Conservation (phyloP, 2,329 filamentous ascomycete genomes). For the Acarospora socialis region DNA sequence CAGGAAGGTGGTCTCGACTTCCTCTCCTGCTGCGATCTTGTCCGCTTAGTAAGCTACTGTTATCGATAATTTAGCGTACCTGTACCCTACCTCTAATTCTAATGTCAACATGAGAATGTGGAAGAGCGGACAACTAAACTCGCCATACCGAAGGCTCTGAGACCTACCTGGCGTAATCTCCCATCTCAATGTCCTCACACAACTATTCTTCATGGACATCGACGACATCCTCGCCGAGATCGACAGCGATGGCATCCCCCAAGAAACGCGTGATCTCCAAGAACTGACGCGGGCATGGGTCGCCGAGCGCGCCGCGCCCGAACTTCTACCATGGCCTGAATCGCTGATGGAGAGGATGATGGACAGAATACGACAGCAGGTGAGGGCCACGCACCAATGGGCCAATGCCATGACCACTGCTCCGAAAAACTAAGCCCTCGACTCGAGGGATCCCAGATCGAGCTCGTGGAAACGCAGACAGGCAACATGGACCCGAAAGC, state of each 20-base stretch:
- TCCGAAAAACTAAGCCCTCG: neutral
- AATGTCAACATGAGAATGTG: too few species aligned
- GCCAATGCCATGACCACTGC: neutral
- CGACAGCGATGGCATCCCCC: slow-evolving; percentile 43
- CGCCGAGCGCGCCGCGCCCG: slow-evolving; percentile 76
- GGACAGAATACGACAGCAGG: slow-evolving; percentile 52
- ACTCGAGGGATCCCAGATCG: slow-evolving; percentile 31
- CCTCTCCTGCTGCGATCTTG: too few species aligned
- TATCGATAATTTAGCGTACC: too few species aligned
- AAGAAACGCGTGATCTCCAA: slow-evolving; percentile 63
- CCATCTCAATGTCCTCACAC: too few species aligned
- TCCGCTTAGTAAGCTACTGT: too few species aligned
- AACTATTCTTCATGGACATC: slow-evolving; percentile 64
- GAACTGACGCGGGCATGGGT: slow-evolving; percentile 85
- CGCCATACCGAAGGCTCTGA: too few species aligned
- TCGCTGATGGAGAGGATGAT: slow-evolving; percentile 72
- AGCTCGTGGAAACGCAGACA: slow-evolving; percentile 45
- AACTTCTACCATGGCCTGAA: slow-evolving; percentile 67
- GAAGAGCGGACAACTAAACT: too few species aligned
- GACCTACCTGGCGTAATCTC: too few species aligned
- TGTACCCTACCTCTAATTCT: too few species aligned
- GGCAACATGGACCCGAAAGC: slow-evolving; percentile 77
- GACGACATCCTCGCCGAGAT: slow-evolving; percentile 66
- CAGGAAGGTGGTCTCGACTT: too few species aligned
- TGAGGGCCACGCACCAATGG: slow-evolving; percentile 14